Base-by-base conservation (phyloP, 345 rosid species). In the Populus simonii region DNA sequence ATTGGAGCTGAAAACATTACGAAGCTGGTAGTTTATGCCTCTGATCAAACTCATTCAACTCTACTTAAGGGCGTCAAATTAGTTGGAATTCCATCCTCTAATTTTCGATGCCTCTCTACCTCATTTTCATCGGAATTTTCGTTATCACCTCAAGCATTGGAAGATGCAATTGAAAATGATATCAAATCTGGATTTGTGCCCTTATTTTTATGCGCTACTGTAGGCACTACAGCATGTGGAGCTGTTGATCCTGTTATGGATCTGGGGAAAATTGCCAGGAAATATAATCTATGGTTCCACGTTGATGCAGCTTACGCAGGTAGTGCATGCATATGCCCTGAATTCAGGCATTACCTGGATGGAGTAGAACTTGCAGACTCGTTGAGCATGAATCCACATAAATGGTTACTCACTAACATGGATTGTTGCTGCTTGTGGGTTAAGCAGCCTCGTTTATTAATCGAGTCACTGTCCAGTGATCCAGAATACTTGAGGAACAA, bases 241-340 rank as follows among this genome's bases (percentile, higher is more conserved):
- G 35, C 35, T 33, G 35, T 33, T 33, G 35, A 33, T 33, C 35
- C 35, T 4, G 35, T 33, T 33, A 33, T 33, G 35, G 35, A 33
- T 33, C 35, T 33, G 35, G 35, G 35, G 35, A 33, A 4, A 33
- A 33, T 33, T 33, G 83, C 88, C 0, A 47, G 3, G 10, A 33
- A 78, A 9, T 57, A 74, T 71, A 72, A 76, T 22, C 7, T 85
- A n/a, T 83, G 86, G 87, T 73, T 82, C 29, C 85, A 85, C n/a
- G 72, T 85, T 2, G 87, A 82, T 53, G 87, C 82, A 1, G 87
- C 80, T 51, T 83, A 79, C 51, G 82, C 74, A 10, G 85, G 85
- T 1, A 68, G 80, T n/a, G 78, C 85, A 29, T 84, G 85, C 27
- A 79, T 84, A 17, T 81, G 80, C 66, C 87, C 81, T 1, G 85